Conservation (phyloP, 139 green algal species). For the Chlamydomonas sp. region DNA sequence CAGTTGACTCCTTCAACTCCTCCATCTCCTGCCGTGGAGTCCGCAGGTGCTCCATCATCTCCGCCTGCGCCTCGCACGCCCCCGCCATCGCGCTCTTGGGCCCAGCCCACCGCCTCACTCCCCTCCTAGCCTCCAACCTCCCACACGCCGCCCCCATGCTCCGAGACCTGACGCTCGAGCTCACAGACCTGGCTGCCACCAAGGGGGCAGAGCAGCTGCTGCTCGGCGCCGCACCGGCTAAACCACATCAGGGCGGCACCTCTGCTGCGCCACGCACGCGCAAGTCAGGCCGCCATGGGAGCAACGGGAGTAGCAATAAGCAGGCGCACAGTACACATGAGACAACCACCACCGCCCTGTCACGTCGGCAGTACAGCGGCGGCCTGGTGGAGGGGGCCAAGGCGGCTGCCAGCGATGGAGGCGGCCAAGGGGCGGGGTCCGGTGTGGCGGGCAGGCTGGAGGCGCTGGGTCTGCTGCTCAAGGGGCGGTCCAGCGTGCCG, state of each 20-base stretch:
- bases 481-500: neutral
- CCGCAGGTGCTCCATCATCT: neutral
- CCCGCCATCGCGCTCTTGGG: neutral
- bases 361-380: no score
- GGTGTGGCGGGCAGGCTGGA: neutral
- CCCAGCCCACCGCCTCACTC: neutral
- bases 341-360: no score
- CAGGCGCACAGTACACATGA: no score
- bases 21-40: no score
- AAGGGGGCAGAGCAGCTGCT: conserved; percentile 1
- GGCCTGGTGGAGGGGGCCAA: no score
- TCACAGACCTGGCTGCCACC: neutral
- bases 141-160: neutral
- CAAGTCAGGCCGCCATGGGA: no score
- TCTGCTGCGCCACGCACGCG: no score
- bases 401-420: no score
- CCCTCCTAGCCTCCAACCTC: neutral
- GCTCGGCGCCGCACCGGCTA: neutral
- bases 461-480: neutral
- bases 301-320: no score
- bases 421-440: no score
- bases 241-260: no score
- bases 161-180: neutral
- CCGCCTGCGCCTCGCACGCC: neutral
- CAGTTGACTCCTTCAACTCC: neutral